These are phyloP conservation scores for Talaromyces sp. DNA, from an alignment of 2,329 filamentous ascomycete species.

Conservation along the genomic window DNA sequence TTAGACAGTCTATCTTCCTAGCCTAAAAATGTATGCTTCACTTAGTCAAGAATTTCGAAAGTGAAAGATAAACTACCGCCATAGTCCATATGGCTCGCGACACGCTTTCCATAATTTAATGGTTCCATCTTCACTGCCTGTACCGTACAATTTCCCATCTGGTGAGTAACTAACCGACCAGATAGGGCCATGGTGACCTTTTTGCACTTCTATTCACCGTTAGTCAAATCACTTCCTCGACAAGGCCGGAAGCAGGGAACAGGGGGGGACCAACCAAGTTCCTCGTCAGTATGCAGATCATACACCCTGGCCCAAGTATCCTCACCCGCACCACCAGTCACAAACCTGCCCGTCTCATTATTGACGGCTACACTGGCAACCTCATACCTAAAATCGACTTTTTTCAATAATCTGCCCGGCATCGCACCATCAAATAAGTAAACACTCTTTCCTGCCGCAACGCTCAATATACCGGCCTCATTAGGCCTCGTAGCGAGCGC, in stretches of 20 bases:
- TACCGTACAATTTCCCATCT: slow-evolving; percentile 93
- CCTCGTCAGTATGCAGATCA: slow-evolving; percentile 76
- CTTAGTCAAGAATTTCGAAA: background rate
- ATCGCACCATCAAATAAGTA: slow-evolving; percentile 82
- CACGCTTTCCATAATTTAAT: slow-evolving; percentile 85
- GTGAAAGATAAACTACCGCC: slow-evolving; percentile 45
- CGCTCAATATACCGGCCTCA: slow-evolving; percentile 71
- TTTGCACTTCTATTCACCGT: slow-evolving; percentile 68
- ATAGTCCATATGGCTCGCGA: slow-evolving; percentile 62
- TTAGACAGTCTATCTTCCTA: background rate
- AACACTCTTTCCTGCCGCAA: slow-evolving; percentile 89
- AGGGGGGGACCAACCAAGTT: slow-evolving; percentile 57
- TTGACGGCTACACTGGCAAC: slow-evolving; percentile 90
- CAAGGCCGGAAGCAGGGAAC: background rate
- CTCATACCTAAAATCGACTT: slow-evolving; percentile 73
- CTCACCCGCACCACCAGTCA: slow-evolving; percentile 76
- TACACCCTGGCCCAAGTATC: slow-evolving; percentile 98
- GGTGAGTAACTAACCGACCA: slow-evolving; percentile 95
- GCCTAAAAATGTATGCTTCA: background rate
- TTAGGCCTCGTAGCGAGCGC: slow-evolving; percentile 59
- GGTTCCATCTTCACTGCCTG: slow-evolving; percentile 93
- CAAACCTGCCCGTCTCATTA: slow-evolving; percentile 72
- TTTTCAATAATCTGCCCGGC: slow-evolving; percentile 71
- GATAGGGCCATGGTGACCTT: slow-evolving; percentile 94
- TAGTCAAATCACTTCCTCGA: background rate